Evolutionary conservation across 495 filamentous ascomycete genomes (phyloP).

Genomic region (Hypoxylon perforatum): DNA sequence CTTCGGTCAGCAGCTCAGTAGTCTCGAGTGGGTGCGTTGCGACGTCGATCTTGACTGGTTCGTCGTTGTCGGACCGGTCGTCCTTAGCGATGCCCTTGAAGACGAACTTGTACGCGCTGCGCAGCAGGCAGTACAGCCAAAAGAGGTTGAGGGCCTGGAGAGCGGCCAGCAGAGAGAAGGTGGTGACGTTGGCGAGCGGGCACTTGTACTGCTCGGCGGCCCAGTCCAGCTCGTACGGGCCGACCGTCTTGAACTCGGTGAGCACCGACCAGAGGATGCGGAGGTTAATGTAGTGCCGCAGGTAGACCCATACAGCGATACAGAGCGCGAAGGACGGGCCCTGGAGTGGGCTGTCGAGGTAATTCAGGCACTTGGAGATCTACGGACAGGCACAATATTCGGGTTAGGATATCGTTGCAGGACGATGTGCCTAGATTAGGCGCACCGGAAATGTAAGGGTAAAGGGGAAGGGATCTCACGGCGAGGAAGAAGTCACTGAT

Average conservation of each 20-base stretch:
- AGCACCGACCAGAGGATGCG: constrained; percentile 85
- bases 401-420: too few relatives aligned
- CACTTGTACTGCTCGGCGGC: constrained; percentile 86
- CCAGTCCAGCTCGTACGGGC: constrained; percentile 89
- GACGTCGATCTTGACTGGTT: too few relatives aligned
- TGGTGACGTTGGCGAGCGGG: constrained; percentile 77
- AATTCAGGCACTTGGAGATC: constrained; percentile 95
- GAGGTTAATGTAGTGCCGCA: constrained; percentile 91
- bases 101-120: constrained; percentile 71
- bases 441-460: too few relatives aligned
- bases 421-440: too few relatives aligned
- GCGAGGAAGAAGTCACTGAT: constrained; percentile 97
- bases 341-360: constrained; percentile 80
- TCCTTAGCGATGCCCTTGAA: constrained; percentile 61
- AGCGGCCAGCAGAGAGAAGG: constrained; percentile 73
- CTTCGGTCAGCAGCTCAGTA: too few relatives aligned
- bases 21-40: too few relatives aligned
- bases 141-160: constrained; percentile 87
- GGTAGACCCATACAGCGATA: constrained; percentile 87
- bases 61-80: constrained; percentile 63
- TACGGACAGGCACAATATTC: too few relatives aligned
- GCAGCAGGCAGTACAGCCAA: constrained; percentile 85
- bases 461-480: too few relatives aligned
- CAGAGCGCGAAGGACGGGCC: constrained; percentile 87
- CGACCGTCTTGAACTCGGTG: constrained; percentile 88